Percentiles rank a stretch among this genome's conserved stretches.
phyloP scores from a whole-genome alignment of 805 yeast species.

The Saturnispora hagleri region DNA sequence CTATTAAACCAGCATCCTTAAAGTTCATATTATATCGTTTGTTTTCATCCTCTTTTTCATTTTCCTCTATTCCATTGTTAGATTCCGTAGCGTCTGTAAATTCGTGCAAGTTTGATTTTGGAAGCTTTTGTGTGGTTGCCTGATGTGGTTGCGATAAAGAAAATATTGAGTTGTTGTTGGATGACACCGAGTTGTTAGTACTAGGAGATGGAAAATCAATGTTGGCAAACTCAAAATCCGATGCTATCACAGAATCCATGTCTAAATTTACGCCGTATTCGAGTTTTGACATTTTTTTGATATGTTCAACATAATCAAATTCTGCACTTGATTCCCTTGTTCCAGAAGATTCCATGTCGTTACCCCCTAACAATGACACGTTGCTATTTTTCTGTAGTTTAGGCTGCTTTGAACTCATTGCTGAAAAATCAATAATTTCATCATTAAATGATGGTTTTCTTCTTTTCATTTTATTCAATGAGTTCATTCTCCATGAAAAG shows the following conservation, averaged over 20 bases:
- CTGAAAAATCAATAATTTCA: slow-evolving; percentile 6
- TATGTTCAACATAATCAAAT: slow-evolving; percentile 31
- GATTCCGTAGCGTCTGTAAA: not conserved
- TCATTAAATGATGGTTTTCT: slow-evolving; percentile 8
- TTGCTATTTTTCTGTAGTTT: not conserved
- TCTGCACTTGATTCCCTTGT: not conserved
- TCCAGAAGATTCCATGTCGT: not conserved
- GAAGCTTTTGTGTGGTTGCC: not conserved
- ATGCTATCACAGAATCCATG: slow-evolving; percentile 4
- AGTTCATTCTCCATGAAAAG: slow-evolving; percentile 29
- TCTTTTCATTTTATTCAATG: slow-evolving; percentile 22
- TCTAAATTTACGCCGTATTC: slow-evolving; percentile 26
- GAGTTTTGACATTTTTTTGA: slow-evolving; percentile 28
- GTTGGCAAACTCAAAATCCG: slow-evolving; percentile 2
- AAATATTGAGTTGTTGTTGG: slow-evolving; percentile 19
- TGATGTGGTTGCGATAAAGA: not conserved
- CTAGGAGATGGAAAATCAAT: slow-evolving; percentile 18
- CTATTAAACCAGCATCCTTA: not conserved
- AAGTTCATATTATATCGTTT: not conserved
- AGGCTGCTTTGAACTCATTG: slow-evolving; percentile 3
- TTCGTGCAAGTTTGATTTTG: not conserved
- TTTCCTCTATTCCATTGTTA: not conserved
- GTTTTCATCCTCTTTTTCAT: not conserved
- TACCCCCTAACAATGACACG: not conserved
- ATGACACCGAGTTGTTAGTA: slow-evolving; percentile 21